Evolutionary conservation across 2,329 filamentous ascomycete species (phyloP).

Genomic region (Rutstroemia sp.): DNA sequence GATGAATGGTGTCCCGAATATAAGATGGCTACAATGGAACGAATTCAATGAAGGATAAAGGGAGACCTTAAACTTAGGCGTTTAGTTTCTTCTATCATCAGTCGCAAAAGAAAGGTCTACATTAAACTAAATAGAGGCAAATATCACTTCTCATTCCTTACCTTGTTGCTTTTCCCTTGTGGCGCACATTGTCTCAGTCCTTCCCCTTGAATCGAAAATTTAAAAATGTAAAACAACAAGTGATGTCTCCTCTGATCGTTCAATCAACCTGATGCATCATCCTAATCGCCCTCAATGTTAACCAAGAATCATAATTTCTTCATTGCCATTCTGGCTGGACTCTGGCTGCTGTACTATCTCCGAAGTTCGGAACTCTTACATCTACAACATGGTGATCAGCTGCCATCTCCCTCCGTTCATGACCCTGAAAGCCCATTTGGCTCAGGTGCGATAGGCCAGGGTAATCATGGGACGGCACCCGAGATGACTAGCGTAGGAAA

Average conservation of each 20-base stretch:
- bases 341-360: not conserved
- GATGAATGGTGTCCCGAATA: constrained; percentile 26
- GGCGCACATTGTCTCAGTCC: not conserved
- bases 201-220: no score
- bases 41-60: not conserved
- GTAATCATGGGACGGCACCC: not conserved
- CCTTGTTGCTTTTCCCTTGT: not conserved
- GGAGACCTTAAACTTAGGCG: no score
- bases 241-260: not conserved
- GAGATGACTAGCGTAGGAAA: not conserved
- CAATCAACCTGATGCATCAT: no score
- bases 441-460: not conserved
- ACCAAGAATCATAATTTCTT: not conserved
- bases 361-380: not conserved
- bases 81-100: no score
- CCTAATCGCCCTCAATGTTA: not conserved
- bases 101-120: no score
- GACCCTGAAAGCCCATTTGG: not conserved
- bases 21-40: constrained; percentile 13
- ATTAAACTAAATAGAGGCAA: not conserved
- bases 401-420: not conserved
- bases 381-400: not conserved
- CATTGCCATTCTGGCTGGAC: not conserved
- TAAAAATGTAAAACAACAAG: not conserved
- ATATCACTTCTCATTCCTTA: not conserved